phyloP scores from a whole-genome alignment of 371 early-diverging fungal genomes.

The Mucor velutinosus region DNA sequence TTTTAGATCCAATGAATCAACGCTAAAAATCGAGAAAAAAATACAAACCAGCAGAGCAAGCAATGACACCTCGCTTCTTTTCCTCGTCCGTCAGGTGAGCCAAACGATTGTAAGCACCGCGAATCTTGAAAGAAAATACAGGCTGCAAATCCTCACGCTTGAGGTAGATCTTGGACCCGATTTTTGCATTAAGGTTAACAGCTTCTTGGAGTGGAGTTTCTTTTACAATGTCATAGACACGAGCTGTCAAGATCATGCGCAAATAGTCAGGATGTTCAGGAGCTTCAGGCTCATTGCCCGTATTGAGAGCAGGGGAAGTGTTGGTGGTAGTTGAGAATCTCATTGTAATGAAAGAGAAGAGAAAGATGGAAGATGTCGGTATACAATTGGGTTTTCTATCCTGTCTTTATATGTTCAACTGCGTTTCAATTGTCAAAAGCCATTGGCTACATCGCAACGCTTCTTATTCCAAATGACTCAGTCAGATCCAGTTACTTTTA shows the following conservation, averaged over 20 bases:
- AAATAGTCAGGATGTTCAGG: conserved; percentile 77
- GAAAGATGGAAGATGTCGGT: not conserved
- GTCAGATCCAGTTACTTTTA: conserved; percentile 21
- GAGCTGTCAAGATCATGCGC: conserved; percentile 85
- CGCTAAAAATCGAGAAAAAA: not conserved
- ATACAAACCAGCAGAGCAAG: conserved; percentile 85
- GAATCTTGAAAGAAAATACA: conserved; percentile 97
- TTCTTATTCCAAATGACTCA: conserved; percentile 22
- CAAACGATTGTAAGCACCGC: conserved; percentile 95
- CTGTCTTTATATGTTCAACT: not conserved
- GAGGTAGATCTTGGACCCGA: conserved; percentile 71
- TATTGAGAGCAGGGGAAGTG: not conserved
- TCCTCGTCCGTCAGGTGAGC: conserved; percentile 79
- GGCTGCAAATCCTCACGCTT: conserved; percentile 97
- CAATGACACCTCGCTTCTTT: conserved; percentile 84
- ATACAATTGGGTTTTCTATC: not conserved
- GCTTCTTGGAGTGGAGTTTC: conserved; percentile 90
- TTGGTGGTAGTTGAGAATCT: too few species aligned
- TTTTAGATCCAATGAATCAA: not conserved
- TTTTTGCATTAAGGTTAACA: conserved; percentile 74
- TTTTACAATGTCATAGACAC: conserved; percentile 89
- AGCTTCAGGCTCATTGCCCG: not conserved
- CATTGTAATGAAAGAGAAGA: not conserved
- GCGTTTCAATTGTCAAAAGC: not conserved
- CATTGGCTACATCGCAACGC: not conserved